Conservation (phyloP, 202 grass and related monocot species). For the Elaeis oleifera region DNA sequence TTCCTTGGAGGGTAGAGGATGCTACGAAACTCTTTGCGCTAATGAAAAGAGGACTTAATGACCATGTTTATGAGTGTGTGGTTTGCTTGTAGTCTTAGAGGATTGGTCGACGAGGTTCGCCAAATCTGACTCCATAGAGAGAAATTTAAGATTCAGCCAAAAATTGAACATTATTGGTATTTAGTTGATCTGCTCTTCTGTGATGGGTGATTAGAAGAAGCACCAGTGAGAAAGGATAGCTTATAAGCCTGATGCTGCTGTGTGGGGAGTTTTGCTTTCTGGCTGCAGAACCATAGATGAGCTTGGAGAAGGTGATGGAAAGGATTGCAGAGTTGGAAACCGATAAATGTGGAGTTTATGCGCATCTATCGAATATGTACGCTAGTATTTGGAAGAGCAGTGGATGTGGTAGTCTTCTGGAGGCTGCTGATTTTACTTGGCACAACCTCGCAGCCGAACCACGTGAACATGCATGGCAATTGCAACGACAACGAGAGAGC, state of each 20-base stretch:
- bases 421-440: neutral
- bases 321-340: neutral
- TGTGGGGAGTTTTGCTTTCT: neutral
- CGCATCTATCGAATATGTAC: constrained; percentile 10
- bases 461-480: no score
- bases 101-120: constrained; percentile 7
- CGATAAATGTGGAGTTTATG: neutral
- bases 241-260: constrained; percentile 8
- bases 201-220: constrained; percentile 4
- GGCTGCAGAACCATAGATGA: no score
- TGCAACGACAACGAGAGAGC: no score
- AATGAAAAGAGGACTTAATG: constrained; percentile 3
- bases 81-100: constrained; percentile 2
- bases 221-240: constrained; percentile 7
- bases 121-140: constrained; percentile 3
- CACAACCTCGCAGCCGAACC: no score
- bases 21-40: neutral
- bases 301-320: neutral
- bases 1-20: neutral
- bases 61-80: neutral
- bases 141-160: neutral
- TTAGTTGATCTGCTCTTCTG: constrained; percentile 17
- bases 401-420: constrained; percentile 13
- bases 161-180: constrained; percentile 8
- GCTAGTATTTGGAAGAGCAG: constrained; percentile 8